Evolutionary conservation across 176 grass and related monocot species (phyloP).

Genomic region (Eragrostis curvula): DNA sequence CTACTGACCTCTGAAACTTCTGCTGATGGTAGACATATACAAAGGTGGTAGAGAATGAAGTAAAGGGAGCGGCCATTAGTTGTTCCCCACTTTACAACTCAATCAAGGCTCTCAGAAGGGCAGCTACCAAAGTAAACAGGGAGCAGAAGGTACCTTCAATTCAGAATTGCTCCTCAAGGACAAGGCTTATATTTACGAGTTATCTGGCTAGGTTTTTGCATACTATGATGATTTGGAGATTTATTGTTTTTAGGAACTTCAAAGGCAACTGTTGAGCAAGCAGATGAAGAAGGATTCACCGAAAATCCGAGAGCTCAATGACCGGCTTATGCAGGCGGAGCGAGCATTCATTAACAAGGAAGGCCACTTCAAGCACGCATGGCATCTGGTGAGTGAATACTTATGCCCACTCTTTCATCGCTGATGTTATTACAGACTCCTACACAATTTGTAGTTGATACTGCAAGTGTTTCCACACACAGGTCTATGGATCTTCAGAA

Average conservation of each 20-base stretch:
- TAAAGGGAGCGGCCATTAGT: slow-evolving; percentile 45
- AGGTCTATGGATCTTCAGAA: slow-evolving; percentile 73
- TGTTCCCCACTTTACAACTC: slow-evolving; percentile 78
- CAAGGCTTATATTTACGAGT: background rate
- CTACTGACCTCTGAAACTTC: background rate
- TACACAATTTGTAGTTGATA: background rate
- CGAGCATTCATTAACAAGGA: slow-evolving; percentile 79
- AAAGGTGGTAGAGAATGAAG: slow-evolving; percentile 52
- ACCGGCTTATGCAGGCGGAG: slow-evolving; percentile 74
- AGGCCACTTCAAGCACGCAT: slow-evolving; percentile 60
- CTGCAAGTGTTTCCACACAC: background rate
- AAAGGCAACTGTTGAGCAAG: slow-evolving; percentile 38
- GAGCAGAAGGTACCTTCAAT: slow-evolving; percentile 61
- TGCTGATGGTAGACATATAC: slow-evolving; percentile 43
- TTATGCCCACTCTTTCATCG: background rate
- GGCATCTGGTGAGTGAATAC: slow-evolving; percentile 76
- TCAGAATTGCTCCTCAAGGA: slow-evolving; percentile 5
- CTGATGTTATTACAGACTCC: background rate
- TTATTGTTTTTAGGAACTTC: slow-evolving; percentile 50
- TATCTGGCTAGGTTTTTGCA: background rate
- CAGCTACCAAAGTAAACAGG: slow-evolving; percentile 57
- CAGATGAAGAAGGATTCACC: slow-evolving; percentile 56
- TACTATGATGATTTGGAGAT: background rate
- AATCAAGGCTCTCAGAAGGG: slow-evolving; percentile 53
- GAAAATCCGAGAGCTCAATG: slow-evolving; percentile 76